phyloP scores from a whole-genome alignment of 176 grass and related monocot species.

The Microstegium vimineum region DNA sequence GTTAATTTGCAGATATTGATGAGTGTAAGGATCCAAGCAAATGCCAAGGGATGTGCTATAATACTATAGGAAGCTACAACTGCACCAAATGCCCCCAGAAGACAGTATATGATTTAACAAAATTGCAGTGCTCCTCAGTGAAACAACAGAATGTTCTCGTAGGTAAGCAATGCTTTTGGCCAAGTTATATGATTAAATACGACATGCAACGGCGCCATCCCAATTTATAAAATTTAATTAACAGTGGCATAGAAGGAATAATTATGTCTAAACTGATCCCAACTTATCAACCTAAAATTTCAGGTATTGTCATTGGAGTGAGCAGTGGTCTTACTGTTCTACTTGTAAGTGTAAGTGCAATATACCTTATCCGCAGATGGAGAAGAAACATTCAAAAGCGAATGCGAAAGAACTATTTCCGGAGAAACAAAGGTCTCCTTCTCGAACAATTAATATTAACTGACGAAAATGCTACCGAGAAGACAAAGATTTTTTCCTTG shows the following conservation, averaged over 20 bases:
- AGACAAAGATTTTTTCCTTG: not conserved
- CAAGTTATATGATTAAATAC: not conserved
- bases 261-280: not conserved
- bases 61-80: not conserved
- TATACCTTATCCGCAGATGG: not conserved
- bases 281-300: not conserved
- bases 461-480: not conserved
- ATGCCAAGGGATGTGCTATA: not conserved
- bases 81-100: not conserved
- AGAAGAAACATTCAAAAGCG: not conserved
- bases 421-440: not conserved
- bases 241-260: not conserved
- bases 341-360: not conserved
- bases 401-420: not conserved
- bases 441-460: not conserved
- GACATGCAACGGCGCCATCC: not conserved
- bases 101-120: not conserved
- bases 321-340: not conserved
- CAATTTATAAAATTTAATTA: not conserved
- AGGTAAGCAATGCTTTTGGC: not conserved
- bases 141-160: not conserved
- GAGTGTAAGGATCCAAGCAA: not conserved
- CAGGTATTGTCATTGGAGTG: not conserved
- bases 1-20: constrained; percentile 2
- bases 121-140: not conserved